phyloP scores from a whole-genome alignment of 1,284 basidiomycete genomes.

The Hemileia vastatrix region DNA sequence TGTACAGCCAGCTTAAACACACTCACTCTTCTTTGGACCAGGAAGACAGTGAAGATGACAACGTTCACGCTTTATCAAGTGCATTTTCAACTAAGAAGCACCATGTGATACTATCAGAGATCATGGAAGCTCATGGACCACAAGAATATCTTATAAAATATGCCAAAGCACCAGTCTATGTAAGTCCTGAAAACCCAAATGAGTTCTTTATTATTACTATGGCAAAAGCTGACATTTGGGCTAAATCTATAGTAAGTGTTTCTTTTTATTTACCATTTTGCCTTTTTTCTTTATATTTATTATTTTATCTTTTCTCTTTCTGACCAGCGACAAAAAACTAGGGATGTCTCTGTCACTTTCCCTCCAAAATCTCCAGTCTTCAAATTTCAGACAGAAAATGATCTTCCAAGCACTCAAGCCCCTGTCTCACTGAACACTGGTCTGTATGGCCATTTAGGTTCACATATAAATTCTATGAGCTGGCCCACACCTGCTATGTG shows the following conservation, averaged over 20 bases:
- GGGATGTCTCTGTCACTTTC: neutral
- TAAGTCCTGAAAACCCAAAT: neutral
- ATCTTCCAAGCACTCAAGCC: no score
- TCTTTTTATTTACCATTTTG: neutral
- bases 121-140: no score
- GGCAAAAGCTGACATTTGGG: neutral
- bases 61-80: no score
- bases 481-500: no score
- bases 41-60: neutral
- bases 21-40: neutral
- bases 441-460: no score
- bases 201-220: neutral
- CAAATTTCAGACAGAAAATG: neutral
- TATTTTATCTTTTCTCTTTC: no score
- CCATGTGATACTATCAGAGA: no score
- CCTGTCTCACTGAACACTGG: no score
- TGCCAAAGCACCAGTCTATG: neutral
- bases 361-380: constrained; percentile 2
- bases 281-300: neutral
- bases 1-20: neutral
- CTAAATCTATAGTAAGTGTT: neutral
- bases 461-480: no score
- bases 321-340: neutral
- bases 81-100: no score
- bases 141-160: no score